Base-by-base conservation (phyloP, 805 yeast genomes). In the Ogataea trehaloabstinens region DNA sequence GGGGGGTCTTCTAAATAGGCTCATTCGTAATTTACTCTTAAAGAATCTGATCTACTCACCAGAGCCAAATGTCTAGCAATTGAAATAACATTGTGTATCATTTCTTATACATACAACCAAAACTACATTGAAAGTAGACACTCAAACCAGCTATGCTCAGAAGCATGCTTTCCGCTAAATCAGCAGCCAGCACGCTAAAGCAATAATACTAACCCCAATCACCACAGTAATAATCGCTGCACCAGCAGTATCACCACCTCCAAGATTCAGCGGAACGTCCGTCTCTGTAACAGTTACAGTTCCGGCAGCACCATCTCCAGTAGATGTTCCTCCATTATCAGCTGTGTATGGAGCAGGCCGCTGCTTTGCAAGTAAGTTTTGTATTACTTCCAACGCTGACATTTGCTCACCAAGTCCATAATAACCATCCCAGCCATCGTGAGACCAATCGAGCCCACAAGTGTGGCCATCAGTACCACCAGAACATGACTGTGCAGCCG, bases 361-460 rank as follows among this genome's bases (percentile, higher is more conserved):
- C 4, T 68, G 53, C 27, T 55, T 57, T 13, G 71, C 68, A 42
- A 78, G 48, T 32, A 78, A 53, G 37, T 67, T 71, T 46, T 72
- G 76, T 31, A 85, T 73, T 2, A 71, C 73, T 57, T 85, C 93
- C 43, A 82, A 66, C 0, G 93, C 86, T 35, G 73, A 65, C 78
- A 85, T 79, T 61, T 85, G 88, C 61, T 85, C 95, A 49, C 93
- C 93, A 19, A 85, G 64, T 19, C 95, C 93, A 54, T 74, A 85
- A 29, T 52, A 45, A 0, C 75, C 80, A 59, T 85, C 93, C 77
- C 83, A 75, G 15, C 77, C 78, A 4, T 65, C 58, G 10, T 59
- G 47, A 7, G 69, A 60, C 95, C 95, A 85, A 59, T 74, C 68
- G 42, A 74, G 58, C 24, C 91, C 93, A 68, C 95, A 85, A 0